Percentiles rank a stretch among this genome's conserved stretches.
These are phyloP conservation scores for Colletotrichum somersetense DNA, from an alignment of 2,329 filamentous ascomycete species.

Conservation along the genomic window DNA sequence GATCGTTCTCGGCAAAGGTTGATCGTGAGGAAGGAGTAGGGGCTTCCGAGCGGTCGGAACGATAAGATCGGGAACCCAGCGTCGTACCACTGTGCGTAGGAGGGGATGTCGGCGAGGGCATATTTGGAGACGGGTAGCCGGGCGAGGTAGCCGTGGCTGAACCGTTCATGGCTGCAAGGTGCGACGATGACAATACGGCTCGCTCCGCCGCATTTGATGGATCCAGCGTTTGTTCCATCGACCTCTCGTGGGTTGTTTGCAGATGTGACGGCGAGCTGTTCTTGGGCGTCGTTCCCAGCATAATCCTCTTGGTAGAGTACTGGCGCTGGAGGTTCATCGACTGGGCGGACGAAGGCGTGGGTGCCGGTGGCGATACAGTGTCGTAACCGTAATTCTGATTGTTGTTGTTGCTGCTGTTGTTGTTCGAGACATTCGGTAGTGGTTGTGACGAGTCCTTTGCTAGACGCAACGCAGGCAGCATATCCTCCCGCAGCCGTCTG, in stretches of 20 bases:
- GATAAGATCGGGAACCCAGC: conserved; percentile 71
- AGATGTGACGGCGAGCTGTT: conserved; percentile 80
- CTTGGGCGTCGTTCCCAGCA: conserved; percentile 78
- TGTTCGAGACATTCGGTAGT: conserved; percentile 57
- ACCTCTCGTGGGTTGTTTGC: conserved; percentile 76
- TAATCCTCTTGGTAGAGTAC: conserved; percentile 81
- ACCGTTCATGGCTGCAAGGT: conserved; percentile 78
- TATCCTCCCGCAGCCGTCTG: conserved; percentile 87
- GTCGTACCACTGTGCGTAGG: conserved; percentile 67
- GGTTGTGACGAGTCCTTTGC: conserved; percentile 94
- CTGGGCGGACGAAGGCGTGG: conserved; percentile 66
- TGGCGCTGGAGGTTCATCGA: conserved; percentile 74
- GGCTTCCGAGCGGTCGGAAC: conserved; percentile 65
- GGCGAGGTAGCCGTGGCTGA: conserved; percentile 65
- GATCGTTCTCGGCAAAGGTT: conserved; percentile 60
- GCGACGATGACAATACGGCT: conserved; percentile 75
- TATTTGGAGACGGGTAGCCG: conserved; percentile 71
- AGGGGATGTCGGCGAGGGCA: conserved; percentile 78
- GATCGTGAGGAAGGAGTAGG: conserved; percentile 65
- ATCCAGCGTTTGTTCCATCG: conserved; percentile 74
- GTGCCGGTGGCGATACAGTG: conserved; percentile 68
- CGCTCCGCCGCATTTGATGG: conserved; percentile 77
- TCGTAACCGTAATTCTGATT: conserved; percentile 66
- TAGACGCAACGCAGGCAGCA: conserved; percentile 89
- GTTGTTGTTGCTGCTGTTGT: conserved; percentile 45